Conservation (phyloP, 202 grass and related monocot genomes). For the Brachypodium distachyon region DNA sequence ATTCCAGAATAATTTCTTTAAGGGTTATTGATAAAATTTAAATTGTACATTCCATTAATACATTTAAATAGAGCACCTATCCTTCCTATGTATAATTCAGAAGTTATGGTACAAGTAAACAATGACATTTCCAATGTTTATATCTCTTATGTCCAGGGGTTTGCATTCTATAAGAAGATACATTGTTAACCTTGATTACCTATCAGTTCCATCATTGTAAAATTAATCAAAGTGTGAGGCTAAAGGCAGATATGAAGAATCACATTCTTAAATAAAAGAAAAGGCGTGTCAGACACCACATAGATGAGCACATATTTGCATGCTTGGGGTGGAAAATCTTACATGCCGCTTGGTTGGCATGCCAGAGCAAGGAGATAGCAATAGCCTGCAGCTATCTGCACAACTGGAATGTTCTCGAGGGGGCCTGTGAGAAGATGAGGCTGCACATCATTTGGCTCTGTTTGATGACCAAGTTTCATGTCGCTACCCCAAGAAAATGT, state of each 20-base stretch:
- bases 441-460: constrained; percentile 61
- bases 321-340: constrained; percentile 27
- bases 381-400: constrained; percentile 86
- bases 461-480: constrained; percentile 76
- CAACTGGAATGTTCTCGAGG: constrained; percentile 74
- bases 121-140: not conserved
- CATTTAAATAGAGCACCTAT: not conserved
- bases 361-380: constrained; percentile 80
- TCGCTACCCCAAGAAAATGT: constrained; percentile 85
- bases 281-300: not conserved
- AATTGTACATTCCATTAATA: not conserved
- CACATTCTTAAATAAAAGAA: not conserved
- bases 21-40: not conserved
- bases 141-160: not conserved
- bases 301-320: not conserved
- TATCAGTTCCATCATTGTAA: not conserved
- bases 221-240: not conserved
- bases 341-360: constrained; percentile 88
- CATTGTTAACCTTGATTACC: not conserved
- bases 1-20: not conserved
- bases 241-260: not conserved
- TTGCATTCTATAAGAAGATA: not conserved
- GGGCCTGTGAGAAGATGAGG: constrained; percentile 62
- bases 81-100: not conserved
- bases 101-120: not conserved